These are phyloP conservation scores for Corinectria fuckeliana DNA, from an alignment of 2,329 filamentous ascomycete species.

Conservation along the genomic window DNA sequence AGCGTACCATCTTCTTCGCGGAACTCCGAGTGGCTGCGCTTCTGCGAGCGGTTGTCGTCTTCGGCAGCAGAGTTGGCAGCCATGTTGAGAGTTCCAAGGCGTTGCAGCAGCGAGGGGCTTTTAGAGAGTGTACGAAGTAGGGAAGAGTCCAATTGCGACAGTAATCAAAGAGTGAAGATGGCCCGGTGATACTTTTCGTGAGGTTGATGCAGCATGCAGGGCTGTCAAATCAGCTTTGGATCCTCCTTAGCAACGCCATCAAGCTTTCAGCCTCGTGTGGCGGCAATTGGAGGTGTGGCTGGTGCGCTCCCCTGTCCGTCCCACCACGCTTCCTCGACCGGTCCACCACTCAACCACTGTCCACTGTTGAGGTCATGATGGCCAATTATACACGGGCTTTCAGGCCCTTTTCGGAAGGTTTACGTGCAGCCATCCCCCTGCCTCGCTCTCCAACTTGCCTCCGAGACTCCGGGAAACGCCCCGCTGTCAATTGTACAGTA, in stretches of 20 bases:
- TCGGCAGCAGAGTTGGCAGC: conserved; percentile 36
- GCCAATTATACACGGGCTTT: neutral
- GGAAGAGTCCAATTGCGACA: neutral
- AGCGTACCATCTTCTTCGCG: conserved; percentile 54
- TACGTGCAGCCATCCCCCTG: neutral
- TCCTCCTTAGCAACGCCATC: neutral
- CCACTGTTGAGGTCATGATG: conserved; percentile 31
- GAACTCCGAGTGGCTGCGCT: conserved; percentile 63
- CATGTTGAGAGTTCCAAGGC: conserved; percentile 27
- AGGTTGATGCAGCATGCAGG: neutral
- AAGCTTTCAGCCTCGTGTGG: conserved; percentile 36
- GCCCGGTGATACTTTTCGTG: neutral
- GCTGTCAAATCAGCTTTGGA: conserved; percentile 8
- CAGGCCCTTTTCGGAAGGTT: conserved; percentile 1
- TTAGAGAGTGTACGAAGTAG: too few relatives aligned
- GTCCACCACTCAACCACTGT: conserved; percentile 3
- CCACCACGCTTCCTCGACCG: neutral
- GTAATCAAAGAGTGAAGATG: neutral
- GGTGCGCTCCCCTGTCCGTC: neutral
- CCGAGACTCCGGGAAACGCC: neutral
- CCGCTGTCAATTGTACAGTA: neutral
- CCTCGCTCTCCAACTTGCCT: neutral
- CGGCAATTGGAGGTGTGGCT: conserved; percentile 31
- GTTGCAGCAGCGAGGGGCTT: neutral
- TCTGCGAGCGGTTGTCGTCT: conserved; percentile 46